Percentiles rank a stretch among this genome's conserved stretches.
Evolutionary conservation across 805 yeast species (phyloP).

Genomic region (Monosporozyma solicola): DNA sequence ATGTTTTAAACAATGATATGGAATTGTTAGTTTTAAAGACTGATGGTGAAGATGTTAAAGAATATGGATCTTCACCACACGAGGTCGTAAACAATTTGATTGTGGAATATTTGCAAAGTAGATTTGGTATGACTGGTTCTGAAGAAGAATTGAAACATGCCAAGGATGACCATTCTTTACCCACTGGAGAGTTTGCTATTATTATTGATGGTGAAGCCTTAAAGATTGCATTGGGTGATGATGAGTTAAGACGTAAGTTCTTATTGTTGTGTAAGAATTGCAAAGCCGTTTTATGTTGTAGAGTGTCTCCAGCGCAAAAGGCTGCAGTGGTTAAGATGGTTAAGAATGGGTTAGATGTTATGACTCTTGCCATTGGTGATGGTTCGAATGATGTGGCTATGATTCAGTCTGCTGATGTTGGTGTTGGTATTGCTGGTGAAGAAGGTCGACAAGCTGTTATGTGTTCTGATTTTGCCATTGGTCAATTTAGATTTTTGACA

Average conservation of each 20-base stretch:
- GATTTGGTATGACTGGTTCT: conserved; percentile 53
- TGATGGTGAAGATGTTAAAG: conserved; percentile 42
- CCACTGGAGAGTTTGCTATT: conserved; percentile 60
- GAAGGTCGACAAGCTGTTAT: conserved; percentile 86
- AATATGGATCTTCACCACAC: conserved; percentile 34
- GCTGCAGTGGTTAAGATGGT: conserved; percentile 74
- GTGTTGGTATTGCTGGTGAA: conserved; percentile 87
- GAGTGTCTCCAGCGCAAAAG: conserved; percentile 84
- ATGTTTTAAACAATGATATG: conserved; percentile 68
- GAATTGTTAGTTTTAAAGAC: conserved; percentile 49
- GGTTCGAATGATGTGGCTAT: conserved; percentile 87
- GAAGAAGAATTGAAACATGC: conserved; percentile 47
- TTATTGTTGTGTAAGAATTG: conserved; percentile 69
- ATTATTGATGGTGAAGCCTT: conserved; percentile 78
- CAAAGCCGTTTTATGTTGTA: conserved; percentile 73
- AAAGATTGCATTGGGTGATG: conserved; percentile 40
- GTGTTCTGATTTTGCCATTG: conserved; percentile 85
- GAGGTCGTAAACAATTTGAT: conserved; percentile 40
- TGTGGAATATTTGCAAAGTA: conserved; percentile 43
- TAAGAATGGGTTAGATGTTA: conserved; percentile 63
- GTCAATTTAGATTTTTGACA: conserved; percentile 67
- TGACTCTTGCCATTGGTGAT: conserved; percentile 84
- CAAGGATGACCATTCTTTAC: conserved; percentile 53
- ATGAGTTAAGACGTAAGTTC: conserved; percentile 46
- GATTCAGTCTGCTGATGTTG: conserved; percentile 84